phyloP scores from a whole-genome alignment of 2,329 filamentous ascomycete genomes.

The Pseudocercospora fuligena region DNA sequence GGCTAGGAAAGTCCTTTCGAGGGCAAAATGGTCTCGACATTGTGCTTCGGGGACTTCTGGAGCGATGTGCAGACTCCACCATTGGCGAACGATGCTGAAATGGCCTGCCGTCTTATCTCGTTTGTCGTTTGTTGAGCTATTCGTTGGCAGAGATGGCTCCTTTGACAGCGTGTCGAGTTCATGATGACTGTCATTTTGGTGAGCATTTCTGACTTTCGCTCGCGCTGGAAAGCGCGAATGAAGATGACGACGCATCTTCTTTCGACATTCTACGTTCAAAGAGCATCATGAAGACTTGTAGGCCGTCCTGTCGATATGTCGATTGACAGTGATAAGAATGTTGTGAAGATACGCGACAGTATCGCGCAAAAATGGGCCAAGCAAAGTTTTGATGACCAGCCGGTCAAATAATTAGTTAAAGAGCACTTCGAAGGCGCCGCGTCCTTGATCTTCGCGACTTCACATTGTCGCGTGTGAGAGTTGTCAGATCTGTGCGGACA shows the following conservation, averaged over 20 bases:
- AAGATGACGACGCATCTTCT: background rate
- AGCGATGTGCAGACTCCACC: background rate
- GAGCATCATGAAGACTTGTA: background rate
- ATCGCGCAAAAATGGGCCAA: background rate
- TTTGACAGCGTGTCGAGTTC: background rate
- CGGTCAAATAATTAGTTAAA: background rate
- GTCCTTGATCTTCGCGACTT: background rate
- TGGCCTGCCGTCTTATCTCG: background rate
- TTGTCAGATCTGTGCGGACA: conserved; percentile 8
- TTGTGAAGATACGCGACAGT: background rate
- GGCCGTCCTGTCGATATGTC: background rate
- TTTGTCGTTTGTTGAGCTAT: background rate
- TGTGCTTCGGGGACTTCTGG: background rate
- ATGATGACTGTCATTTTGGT: background rate
- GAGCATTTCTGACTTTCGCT: background rate
- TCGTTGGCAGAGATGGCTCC: background rate
- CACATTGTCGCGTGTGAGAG: background rate
- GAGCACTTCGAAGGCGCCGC: background rate
- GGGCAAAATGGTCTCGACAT: background rate
- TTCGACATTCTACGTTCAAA: background rate
- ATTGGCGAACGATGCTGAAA: background rate
- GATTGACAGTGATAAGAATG: background rate
- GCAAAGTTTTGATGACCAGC: background rate
- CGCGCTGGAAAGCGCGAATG: background rate
- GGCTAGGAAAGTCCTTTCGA: background rate